phyloP scores from a whole-genome alignment of 495 filamentous ascomycete genomes.

The Xanthoparmelia taractica region DNA sequence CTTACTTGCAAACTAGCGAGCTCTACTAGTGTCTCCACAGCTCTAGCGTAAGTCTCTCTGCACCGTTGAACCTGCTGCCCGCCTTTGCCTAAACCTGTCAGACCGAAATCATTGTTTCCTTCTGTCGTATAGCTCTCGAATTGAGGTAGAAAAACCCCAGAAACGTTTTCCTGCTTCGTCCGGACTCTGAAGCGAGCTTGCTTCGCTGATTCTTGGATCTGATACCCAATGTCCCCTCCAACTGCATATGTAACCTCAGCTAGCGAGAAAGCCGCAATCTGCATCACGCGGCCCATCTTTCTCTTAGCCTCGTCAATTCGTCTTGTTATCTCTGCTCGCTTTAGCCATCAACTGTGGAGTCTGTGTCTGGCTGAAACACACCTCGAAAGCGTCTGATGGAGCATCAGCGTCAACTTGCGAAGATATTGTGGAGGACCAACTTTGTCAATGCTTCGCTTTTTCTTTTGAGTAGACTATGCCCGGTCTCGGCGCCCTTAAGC shows the following conservation, averaged over 20 bases:
- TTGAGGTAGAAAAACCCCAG: constrained; percentile 83
- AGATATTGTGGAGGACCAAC: constrained; percentile 35
- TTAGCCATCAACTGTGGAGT: constrained; percentile 9
- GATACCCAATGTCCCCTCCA: constrained; percentile 90
- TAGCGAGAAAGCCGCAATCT: constrained; percentile 94
- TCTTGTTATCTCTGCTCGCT: constrained; percentile 72
- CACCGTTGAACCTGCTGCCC: constrained; percentile 94
- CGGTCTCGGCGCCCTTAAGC: constrained; percentile 91
- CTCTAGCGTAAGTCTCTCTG: constrained; percentile 93
- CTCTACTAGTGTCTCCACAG: constrained; percentile 94
- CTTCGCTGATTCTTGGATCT: constrained; percentile 93
- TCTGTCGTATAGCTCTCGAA: constrained; percentile 86
- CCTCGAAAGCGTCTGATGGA: constrained; percentile 72
- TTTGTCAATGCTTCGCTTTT: constrained; percentile 93
- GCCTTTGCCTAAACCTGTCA: constrained; percentile 94
- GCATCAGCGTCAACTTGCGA: constrained; percentile 22
- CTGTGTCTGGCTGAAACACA: constrained; percentile 34
- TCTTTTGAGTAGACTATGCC: constrained; percentile 78
- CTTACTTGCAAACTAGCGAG: constrained; percentile 81
- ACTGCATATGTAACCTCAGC: constrained; percentile 98
- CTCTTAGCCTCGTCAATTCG: constrained; percentile 98
- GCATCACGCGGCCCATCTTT: constrained; percentile 99
- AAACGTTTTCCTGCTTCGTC: constrained; percentile 97
- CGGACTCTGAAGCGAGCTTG: constrained; percentile 84
- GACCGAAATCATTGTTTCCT: constrained; percentile 88